Evolutionary conservation across 2,329 filamentous ascomycete genomes (phyloP).

Genomic region (Claviceps pusilla): DNA sequence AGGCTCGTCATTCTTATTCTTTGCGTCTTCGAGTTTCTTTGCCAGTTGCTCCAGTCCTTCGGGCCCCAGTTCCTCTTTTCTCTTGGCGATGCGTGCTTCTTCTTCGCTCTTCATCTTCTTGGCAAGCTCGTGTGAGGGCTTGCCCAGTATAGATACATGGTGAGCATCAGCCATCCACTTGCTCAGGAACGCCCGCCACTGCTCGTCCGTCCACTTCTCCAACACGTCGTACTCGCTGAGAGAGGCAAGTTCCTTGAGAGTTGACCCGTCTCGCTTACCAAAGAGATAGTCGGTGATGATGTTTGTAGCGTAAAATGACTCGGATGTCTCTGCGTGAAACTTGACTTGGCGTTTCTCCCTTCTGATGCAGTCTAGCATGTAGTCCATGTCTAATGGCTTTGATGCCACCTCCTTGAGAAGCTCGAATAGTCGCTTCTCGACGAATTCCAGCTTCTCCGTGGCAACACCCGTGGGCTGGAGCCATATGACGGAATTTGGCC

Average conservation of each 20-base stretch:
- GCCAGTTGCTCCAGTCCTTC: constrained; percentile 64
- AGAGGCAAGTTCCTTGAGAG: constrained; percentile 43
- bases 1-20: constrained; percentile 73
- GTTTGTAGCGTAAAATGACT: constrained; percentile 66
- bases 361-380: constrained; percentile 74
- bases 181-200: constrained; percentile 72
- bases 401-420: constrained; percentile 67
- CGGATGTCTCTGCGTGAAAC: constrained; percentile 67
- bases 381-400: constrained; percentile 75
- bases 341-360: constrained; percentile 70
- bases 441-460: constrained; percentile 67
- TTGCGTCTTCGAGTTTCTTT: constrained; percentile 65
- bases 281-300: constrained; percentile 90
- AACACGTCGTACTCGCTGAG: constrained; percentile 51
- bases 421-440: constrained; percentile 73
- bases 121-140: constrained; percentile 66
- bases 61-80: constrained; percentile 66
- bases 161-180: constrained; percentile 76
- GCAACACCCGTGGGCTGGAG: constrained; percentile 77
- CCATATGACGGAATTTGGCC: constrained; percentile 71
- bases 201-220: constrained; percentile 62
- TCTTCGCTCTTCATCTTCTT: constrained; percentile 72
- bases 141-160: constrained; percentile 77
- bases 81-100: constrained; percentile 58
- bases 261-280: constrained; percentile 70